Base-by-base conservation (phyloP, 1,284 basidiomycete genomes). In the Thecaphora frezii region DNA sequence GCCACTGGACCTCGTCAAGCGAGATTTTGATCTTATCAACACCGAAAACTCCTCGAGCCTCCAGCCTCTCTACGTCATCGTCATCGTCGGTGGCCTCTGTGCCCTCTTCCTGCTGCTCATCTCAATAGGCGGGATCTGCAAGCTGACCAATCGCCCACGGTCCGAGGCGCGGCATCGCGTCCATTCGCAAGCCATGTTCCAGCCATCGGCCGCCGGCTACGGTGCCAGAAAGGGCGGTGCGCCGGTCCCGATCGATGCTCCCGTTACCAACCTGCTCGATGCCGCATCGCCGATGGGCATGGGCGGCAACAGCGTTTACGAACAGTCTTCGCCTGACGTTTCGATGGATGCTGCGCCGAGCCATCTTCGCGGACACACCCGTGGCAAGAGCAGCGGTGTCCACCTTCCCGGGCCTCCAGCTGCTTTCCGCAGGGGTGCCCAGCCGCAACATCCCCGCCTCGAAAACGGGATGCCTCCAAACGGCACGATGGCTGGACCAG, bases 201-300 rank as follows among this genome's bases (percentile, higher is more conserved):
- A 69, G 48, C 66, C 66, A 16, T 69, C 66, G 2, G 66, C 66
- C 3, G 62, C 66, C 7, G 62, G 66, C 19, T 69, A 69, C 30
- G 63, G 58, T 4, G 24, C 30, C 16, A 24, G 24, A 16, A 40
- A n/a, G 22, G 19, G n/a, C 28, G n/a, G 24, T 21, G 46, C 38
- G 7, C 30, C n/a, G n/a, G 46, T 21, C 16, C 8, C 46, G 45
- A 53, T 52, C 48, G 61, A 66, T 38, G 48, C 56, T 18, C 65
- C 62, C 19, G 64, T 26, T n/a, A 50, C 55, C 7, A 62, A 62
- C 18, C 47, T 69, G 19, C 54, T 69, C n/a, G 58, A 57, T 36
- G 56, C 58, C 14, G 61, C 58, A 2, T 50, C 52, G 48, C 66
- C 66, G 22, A 69, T 69, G 66, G 66, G 66, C 21, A 46, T 44